Conservation (phyloP, 306 rosid species). For the Fragaria nilgerrensis region DNA sequence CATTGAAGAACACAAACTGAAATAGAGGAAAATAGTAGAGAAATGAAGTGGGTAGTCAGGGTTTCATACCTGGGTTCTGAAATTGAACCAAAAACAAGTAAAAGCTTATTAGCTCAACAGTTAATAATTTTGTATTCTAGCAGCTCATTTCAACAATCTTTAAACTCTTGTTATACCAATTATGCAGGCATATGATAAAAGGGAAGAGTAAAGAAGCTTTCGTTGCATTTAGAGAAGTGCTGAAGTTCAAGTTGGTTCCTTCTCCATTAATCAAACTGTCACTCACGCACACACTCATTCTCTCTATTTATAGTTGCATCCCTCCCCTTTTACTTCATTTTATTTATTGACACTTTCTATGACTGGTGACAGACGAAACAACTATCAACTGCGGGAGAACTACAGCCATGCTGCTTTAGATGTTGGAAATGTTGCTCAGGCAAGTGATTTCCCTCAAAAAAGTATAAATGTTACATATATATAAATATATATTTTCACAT, state of each 20-base stretch:
- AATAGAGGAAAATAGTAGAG: too few relatives aligned
- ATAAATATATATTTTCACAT: background rate
- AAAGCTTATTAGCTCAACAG: too few relatives aligned
- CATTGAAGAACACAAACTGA: too few relatives aligned
- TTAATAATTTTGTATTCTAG: too few relatives aligned
- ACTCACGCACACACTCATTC: background rate
- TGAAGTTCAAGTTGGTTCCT: constrained; percentile 76
- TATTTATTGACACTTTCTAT: constrained; percentile 23
- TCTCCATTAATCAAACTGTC: constrained; percentile 7
- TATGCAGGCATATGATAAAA: constrained; percentile 87
- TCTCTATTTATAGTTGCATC: background rate
- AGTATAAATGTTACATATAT: background rate
- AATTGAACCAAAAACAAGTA: too few relatives aligned
- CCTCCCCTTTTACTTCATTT: background rate
- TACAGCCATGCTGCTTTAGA: constrained; percentile 84
- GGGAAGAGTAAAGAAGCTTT: constrained; percentile 85
- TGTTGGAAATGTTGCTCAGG: constrained; percentile 76
- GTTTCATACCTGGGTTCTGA: too few relatives aligned
- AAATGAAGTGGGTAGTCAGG: too few relatives aligned
- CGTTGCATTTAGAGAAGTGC: constrained; percentile 87
- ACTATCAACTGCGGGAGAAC: constrained; percentile 97
- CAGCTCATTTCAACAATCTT: background rate
- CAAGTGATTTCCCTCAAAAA: constrained; percentile 15
- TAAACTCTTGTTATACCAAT: constrained; percentile 22
- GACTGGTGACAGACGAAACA: constrained; percentile 69